Evolutionary conservation across 1,284 basidiomycete species (phyloP), one percentile per base, ranked within the genome.

Genomic region (Moniliophthora roreri): DNA sequence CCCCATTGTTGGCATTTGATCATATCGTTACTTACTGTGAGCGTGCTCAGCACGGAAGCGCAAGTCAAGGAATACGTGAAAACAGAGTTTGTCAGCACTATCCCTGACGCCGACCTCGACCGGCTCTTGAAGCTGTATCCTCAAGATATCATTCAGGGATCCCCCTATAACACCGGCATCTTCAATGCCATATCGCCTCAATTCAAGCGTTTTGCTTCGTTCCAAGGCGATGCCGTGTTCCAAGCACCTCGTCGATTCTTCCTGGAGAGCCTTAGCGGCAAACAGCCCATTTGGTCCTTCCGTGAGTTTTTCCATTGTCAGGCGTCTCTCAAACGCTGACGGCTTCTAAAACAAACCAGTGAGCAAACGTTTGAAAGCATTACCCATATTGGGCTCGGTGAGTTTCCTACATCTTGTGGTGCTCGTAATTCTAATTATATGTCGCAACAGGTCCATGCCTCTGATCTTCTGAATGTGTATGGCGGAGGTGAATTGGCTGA

Each of bases 211-310:
- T 58, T 84, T 1, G 74, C 82, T 7, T 69, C 80, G 0, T 63
- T 84, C 54, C 69, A 70, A 39, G 82, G 81, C 0, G 83, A 85
- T 55, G 62, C 70, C 0, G 68, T 77, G 0, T 84, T 85, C 67
- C 80, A 84, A 51, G 79, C 72, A 0, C 77, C 80, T 2, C 69
- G 81, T n/a, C 66, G 80, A 15, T 77, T 78, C 64, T 72, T 84
- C 57, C 59, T 84, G 13, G 60, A 78, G 38, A 63, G 69, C 26
- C 66, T 64, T 1, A 67, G 77, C 0, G 67, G 61, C 0, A 74
- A 74, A 48, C 78, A 81, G 57, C 65, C 69, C 10, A 70, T 71
- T 0, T 83, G 80, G 78, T 72, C 73, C 0, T 84, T 71, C 63
- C 24, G 79, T 81, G 57, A 49, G 70, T 66, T 7, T n/a, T n/a